Evolutionary conservation across 2,329 filamentous ascomycete species (phyloP).

Genomic region (Akanthomyces lecanii): DNA sequence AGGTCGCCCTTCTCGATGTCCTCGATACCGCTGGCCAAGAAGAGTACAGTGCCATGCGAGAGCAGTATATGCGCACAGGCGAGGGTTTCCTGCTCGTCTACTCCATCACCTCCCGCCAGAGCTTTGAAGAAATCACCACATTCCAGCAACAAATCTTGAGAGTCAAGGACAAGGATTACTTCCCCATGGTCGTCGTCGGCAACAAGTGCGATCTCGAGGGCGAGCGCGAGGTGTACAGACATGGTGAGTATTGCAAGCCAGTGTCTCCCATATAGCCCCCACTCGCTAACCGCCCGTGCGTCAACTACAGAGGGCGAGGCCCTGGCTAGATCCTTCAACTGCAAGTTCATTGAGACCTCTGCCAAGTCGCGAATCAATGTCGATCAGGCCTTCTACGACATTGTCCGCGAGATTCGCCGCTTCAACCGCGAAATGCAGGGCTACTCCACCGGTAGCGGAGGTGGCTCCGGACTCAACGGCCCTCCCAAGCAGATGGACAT

Average conservation of each 20-base stretch:
- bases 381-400: constrained; percentile 97
- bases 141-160: constrained; percentile 98
- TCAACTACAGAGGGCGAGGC: constrained; percentile 72
- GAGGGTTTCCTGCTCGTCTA: constrained; percentile 98
- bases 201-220: constrained; percentile 98
- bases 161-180: constrained; percentile 99
- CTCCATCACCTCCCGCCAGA: constrained; percentile 95
- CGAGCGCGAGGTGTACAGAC: constrained; percentile 85
- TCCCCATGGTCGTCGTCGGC: constrained; percentile 97
- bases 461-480: constrained; percentile 57
- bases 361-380: constrained; percentile 98
- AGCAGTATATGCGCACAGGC: constrained; percentile 99
- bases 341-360: constrained; percentile 99
- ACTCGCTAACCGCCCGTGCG: constrained; percentile 11
- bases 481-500: constrained; percentile 74
- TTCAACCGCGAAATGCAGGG: constrained; percentile 98
- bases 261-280: background rate
- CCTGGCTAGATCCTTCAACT: constrained; percentile 81
- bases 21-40: constrained; percentile 98
- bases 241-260: constrained; percentile 62
- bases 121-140: constrained; percentile 96
- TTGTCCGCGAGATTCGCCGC: constrained; percentile 93
- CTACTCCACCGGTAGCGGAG: constrained; percentile 67
- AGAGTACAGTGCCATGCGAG: constrained; percentile 98
- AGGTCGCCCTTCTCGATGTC: constrained; percentile 94